phyloP scores from a whole-genome alignment of 2,329 filamentous ascomycete genomes.

The Penicillium sp. region DNA sequence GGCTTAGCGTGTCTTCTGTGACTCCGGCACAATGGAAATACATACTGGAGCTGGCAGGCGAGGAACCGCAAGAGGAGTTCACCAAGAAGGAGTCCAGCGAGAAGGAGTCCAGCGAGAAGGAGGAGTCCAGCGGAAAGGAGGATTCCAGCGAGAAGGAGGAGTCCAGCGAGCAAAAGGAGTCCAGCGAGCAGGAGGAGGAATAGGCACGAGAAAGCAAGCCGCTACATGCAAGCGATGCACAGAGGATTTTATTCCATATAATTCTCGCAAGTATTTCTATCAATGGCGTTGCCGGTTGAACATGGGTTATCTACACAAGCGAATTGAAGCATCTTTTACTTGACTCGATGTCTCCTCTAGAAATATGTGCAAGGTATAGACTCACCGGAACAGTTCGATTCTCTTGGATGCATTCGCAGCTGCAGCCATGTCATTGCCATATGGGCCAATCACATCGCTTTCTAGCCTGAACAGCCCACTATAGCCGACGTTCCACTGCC shows the following conservation, averaged over 20 bases:
- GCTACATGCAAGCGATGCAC: slow-evolving; percentile 1
- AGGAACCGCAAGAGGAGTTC: slow-evolving; percentile 26
- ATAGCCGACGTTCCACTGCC: too few species aligned
- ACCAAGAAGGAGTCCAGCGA: slow-evolving; percentile 6
- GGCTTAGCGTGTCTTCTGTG: slow-evolving; percentile 71
- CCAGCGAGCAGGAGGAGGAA: background rate
- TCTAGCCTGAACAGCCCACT: background rate
- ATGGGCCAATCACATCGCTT: background rate
- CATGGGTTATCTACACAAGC: slow-evolving; percentile 5
- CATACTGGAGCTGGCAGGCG: slow-evolving; percentile 46
- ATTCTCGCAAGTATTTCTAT: background rate
- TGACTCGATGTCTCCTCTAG: background rate
- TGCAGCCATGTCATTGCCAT: background rate
- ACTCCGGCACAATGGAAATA: slow-evolving; percentile 49
- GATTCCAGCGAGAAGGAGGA: slow-evolving; percentile 6
- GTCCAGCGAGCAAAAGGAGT: background rate
- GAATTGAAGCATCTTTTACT: slow-evolving; percentile 4
- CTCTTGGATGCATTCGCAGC: background rate
- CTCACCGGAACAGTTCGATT: background rate
- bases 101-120: background rate
- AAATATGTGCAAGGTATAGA: background rate
- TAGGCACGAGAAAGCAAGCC: background rate
- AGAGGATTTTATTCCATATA: background rate
- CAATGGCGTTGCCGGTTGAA: slow-evolving; percentile 8
- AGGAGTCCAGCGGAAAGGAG: background rate